Base-by-base conservation (phyloP, 2,329 filamentous ascomycete species). In the Cryphonectria nitschkei region DNA sequence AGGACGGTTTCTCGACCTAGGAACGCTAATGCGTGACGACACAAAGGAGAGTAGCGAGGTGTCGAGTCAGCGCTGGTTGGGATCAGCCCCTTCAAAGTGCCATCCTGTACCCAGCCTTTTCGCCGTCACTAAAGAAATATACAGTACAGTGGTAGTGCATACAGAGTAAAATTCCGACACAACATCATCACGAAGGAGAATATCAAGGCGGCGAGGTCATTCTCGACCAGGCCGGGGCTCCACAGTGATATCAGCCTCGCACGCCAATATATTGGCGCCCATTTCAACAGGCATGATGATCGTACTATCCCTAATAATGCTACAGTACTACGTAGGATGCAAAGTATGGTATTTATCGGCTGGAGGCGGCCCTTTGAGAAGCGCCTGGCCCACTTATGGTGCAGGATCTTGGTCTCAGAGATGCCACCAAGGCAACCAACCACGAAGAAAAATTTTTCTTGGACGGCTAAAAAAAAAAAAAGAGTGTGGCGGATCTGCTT, bases 231-330 rank as follows among this genome's bases (percentile, higher is more conserved):
- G 58, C 46, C 34, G 39, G 16, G 32, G 58, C 32, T 39, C 34
- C 58, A 61, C 58, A 61, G 58, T 61, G 58, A 61, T 39, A 37
- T 61, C 58, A 61, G 58, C 58, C 58, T 61, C 19, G 58, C 32
- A 22, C 34, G 34, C 58, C 58, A 39, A 22, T 61, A 61, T 61
- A 39, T n/a, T 61, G 34, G 32, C 14, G 58, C 58, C 22, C 32
- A 39, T 61, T 22, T 39, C 34, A 61, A 39, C 11, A 34, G 58
- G 22, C 32, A 61, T 19, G 19, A 61, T 22, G 5, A 50, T 50
- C 22, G 46, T 50, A 9, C 46, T n/a, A 50, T 11, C 8, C 9
- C 9, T 39, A 39, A 0, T 39, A 39, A 39, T 50, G 46, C 46
- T 50, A 11, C 46, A 19, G 22, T 50, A 50, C 46, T 50, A 50